Evolutionary conservation across 768 basidiomycete species (phyloP).

Genomic region (Leucocoprinus leucothites): DNA sequence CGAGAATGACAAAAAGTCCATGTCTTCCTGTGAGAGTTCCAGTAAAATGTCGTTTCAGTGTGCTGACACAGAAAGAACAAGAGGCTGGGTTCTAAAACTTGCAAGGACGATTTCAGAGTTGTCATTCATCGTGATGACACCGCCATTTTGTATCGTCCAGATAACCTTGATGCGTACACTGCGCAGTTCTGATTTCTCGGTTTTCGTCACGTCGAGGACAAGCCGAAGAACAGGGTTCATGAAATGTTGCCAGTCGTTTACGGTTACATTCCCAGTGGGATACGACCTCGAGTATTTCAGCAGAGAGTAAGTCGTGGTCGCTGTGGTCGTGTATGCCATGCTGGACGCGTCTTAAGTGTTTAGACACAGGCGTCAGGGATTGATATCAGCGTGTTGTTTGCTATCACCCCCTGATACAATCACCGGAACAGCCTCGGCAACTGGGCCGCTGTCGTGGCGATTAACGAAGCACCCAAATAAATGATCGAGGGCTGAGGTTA

Average conservation of each 20-base stretch:
- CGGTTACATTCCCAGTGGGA: conserved; percentile 25
- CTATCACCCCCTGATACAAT: not conserved
- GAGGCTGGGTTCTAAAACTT: conserved; percentile 27
- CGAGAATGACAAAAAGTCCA: conserved; percentile 72
- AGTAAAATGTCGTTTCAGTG: not conserved
- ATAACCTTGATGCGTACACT: conserved; percentile 64
- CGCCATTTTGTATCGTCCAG: conserved; percentile 48
- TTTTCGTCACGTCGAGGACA: conserved; percentile 56
- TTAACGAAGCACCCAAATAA: too few relatives aligned
- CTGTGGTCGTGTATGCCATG: conserved; percentile 56
- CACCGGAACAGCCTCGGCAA: not conserved
- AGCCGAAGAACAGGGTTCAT: conserved; percentile 66
- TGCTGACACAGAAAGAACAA: conserved; percentile 7
- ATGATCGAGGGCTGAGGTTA: too few relatives aligned
- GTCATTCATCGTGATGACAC: conserved; percentile 31
- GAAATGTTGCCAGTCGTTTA: conserved; percentile 73
- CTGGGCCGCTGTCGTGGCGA: too few relatives aligned
- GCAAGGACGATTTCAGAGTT: conserved; percentile 66
- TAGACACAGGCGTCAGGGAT: too few relatives aligned
- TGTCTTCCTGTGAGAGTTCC: conserved; percentile 56
- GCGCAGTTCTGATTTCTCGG: conserved; percentile 46
- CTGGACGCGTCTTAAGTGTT: too few relatives aligned
- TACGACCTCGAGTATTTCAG: conserved; percentile 70
- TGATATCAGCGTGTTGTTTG: conserved; percentile 4
- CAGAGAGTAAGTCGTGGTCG: conserved; percentile 54